A percentile compares a stretch with the other conserved stretches of the same genome.
Conservation (phyloP, 768 basidiomycete species). For the Termitomyces sp. region DNA sequence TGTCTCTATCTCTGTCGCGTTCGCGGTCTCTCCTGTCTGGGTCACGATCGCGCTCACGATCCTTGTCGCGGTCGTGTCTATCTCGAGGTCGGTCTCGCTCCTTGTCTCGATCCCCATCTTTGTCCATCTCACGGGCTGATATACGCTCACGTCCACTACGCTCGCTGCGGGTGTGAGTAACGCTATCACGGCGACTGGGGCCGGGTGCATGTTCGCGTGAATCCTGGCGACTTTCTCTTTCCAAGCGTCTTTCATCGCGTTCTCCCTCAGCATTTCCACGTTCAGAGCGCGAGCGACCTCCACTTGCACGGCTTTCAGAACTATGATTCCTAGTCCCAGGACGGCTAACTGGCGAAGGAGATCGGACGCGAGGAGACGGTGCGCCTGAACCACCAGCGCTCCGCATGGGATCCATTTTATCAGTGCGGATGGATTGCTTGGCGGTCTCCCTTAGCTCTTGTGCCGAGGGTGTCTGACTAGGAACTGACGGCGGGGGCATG, state of each 20-base stretch:
- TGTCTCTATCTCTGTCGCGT: constrained; percentile 51
- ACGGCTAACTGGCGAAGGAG: constrained; percentile 60
- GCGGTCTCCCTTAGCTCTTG: constrained; percentile 81
- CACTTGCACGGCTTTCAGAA: constrained; percentile 69
- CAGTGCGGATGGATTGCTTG: constrained; percentile 57
- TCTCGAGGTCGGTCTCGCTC: constrained; percentile 44
- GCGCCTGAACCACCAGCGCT: constrained; percentile 48
- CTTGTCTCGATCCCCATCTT: constrained; percentile 44
- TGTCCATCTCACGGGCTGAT: constrained; percentile 36
- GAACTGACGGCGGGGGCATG: constrained; percentile 78
- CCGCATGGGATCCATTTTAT: constrained; percentile 42
- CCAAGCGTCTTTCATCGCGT: constrained; percentile 49
- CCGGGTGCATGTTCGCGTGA: constrained; percentile 35
- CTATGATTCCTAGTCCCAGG: constrained; percentile 71
- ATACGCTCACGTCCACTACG: constrained; percentile 41
- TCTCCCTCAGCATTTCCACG: constrained; percentile 44
- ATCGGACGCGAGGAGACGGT: constrained; percentile 60
- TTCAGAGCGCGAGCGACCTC: constrained; percentile 55
- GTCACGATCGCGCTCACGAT: constrained; percentile 56
- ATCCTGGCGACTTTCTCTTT: constrained; percentile 50
- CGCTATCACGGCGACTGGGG: constrained; percentile 43
- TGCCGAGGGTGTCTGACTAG: constrained; percentile 75
- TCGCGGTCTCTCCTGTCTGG: constrained; percentile 56
- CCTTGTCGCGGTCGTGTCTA: constrained; percentile 52
- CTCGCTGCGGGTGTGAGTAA: constrained; percentile 51